Percentiles rank a stretch among this genome's conserved stretches.
These are phyloP conservation scores for Xylaria longipes DNA, from an alignment of 495 filamentous ascomycete genomes.

Conservation along the genomic window DNA sequence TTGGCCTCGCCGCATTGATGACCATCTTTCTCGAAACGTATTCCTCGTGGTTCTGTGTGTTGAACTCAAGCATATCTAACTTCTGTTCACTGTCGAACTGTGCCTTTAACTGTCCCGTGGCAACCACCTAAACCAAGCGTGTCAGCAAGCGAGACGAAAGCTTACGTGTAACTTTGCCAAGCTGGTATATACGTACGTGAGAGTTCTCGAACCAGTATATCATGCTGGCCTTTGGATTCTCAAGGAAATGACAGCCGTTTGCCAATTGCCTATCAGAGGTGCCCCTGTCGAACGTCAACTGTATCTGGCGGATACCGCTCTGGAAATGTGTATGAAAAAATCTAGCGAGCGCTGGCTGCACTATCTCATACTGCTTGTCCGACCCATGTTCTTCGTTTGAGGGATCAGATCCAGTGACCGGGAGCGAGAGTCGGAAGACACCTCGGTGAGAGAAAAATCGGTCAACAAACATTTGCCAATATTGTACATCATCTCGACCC, in stretches of 20 bases:
- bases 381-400: conserved; percentile 48
- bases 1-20: conserved; percentile 59
- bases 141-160: conserved; percentile 12
- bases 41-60: conserved; percentile 68
- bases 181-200: conserved; percentile 58
- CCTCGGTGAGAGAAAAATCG: conserved; percentile 76
- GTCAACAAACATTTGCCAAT: conserved; percentile 79
- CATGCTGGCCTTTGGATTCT: conserved; percentile 66
- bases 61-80: conserved; percentile 74
- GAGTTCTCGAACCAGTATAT: conserved; percentile 77
- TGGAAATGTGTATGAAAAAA: conserved; percentile 84
- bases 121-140: conserved; percentile 60
- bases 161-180: neutral
- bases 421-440: conserved; percentile 70
- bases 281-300: conserved; percentile 71
- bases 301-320: conserved; percentile 80
- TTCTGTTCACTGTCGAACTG: conserved; percentile 73
- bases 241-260: conserved; percentile 69
- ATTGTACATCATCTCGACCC: conserved; percentile 64
- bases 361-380: conserved; percentile 79
- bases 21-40: conserved; percentile 66
- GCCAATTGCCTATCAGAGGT: conserved; percentile 60
- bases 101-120: conserved; percentile 65
- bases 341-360: conserved; percentile 73
- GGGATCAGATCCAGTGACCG: conserved; percentile 40